Percentiles rank a stretch among this genome's conserved stretches.
Evolutionary conservation across 2,329 filamentous ascomycete species (phyloP).

Genomic region (Exutisphaerella laricina): DNA sequence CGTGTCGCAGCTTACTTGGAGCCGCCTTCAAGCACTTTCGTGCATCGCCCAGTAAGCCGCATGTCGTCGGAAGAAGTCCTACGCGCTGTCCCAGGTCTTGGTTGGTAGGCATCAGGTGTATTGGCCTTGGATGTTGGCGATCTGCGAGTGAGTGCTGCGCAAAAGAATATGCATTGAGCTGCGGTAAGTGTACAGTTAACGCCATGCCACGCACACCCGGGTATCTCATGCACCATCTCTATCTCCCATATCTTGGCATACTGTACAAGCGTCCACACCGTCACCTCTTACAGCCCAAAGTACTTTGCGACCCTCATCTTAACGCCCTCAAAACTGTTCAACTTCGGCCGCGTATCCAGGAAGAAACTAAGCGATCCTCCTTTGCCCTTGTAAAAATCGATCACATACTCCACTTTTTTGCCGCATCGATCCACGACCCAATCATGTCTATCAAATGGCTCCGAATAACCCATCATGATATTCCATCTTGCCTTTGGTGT

Average conservation of each 20-base stretch:
- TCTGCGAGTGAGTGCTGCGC: too few species aligned
- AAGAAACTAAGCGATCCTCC: constrained; percentile 54
- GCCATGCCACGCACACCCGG: neutral
- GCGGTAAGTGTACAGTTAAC: neutral
- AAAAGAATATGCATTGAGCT: neutral
- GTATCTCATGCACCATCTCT: neutral
- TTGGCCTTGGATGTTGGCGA: too few species aligned
- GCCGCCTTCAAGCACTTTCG: too few species aligned
- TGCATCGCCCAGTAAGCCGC: too few species aligned
- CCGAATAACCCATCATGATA: constrained; percentile 73
- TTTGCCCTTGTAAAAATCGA: constrained; percentile 90
- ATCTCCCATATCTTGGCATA: neutral
- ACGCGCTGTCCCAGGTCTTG: too few species aligned
- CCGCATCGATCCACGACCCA: constrained; percentile 95
- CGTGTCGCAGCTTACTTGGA: too few species aligned
- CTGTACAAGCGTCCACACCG: neutral
- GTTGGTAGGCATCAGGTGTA: too few species aligned
- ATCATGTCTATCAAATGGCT: constrained; percentile 93
- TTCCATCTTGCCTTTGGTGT: constrained; percentile 81
- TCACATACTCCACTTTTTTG: constrained; percentile 82
- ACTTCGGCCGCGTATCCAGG: constrained; percentile 59
- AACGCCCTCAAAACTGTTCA: constrained; percentile 58
- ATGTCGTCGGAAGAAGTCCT: too few species aligned
- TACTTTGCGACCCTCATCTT: constrained; percentile 47
- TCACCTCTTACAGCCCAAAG: constrained; percentile 19